phyloP scores from a whole-genome alignment of 441 rosid genomes.

The Pelargonium cotyledonis region DNA sequence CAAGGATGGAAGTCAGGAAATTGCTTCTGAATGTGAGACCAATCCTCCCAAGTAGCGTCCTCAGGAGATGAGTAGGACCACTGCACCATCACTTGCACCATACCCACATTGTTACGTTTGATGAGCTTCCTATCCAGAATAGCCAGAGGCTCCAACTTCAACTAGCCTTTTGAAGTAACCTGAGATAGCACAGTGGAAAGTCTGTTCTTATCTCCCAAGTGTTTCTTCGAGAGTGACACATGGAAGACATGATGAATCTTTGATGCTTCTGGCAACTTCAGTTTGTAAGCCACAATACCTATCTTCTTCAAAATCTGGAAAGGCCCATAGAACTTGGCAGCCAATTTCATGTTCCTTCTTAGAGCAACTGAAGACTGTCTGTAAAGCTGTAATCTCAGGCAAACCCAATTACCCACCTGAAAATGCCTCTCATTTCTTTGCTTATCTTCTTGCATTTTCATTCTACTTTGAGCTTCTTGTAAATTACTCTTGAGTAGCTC shows the following conservation, averaged over 20 bases:
- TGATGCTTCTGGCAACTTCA: neutral
- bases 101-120: no score
- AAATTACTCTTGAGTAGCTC: neutral
- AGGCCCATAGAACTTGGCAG: neutral
- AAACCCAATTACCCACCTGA: neutral
- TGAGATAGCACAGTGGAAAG: neutral
- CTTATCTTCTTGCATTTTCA: neutral
- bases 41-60: neutral
- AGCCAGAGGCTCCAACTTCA: neutral
- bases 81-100: no score
- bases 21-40: neutral
- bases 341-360: neutral
- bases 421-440: neutral
- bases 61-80: no score
- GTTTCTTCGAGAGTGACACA: neutral
- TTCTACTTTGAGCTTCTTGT: neutral
- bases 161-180: neutral
- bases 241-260: conserved; percentile 1
- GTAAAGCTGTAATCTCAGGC: neutral
- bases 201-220: neutral
- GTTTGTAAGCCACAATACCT: neutral
- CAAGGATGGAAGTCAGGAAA: neutral
- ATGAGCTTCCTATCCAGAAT: no score
- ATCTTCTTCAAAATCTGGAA: neutral
- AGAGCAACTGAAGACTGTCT: neutral